Conservation (phyloP, 352 stramenopile species). For the Globisporangium parvum region DNA sequence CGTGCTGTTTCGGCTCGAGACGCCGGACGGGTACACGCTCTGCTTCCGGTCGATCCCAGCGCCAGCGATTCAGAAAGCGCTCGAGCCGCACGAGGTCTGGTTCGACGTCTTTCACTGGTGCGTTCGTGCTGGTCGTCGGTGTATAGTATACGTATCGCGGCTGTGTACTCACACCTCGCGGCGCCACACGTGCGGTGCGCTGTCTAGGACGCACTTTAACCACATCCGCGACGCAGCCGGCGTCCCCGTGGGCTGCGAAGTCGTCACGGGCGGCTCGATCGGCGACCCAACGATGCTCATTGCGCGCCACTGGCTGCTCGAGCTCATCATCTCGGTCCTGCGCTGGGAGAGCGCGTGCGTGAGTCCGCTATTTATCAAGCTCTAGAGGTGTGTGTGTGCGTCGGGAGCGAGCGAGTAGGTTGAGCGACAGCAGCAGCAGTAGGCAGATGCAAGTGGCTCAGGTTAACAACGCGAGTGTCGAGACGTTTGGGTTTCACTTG, state of each 20-base stretch:
- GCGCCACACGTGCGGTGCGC: background rate
- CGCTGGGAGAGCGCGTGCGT: slow-evolving; percentile 51
- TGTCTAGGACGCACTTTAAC: slow-evolving; percentile 45
- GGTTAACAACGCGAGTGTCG: too few species aligned
- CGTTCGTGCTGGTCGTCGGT: background rate
- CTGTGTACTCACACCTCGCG: background rate
- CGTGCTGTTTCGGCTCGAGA: slow-evolving; percentile 58
- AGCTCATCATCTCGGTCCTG: slow-evolving; percentile 57
- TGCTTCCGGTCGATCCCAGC: slow-evolving; percentile 55
- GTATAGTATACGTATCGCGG: background rate
- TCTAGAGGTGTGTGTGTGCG: background rate
- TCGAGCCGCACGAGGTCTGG: slow-evolving; percentile 46
- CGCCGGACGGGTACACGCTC: slow-evolving; percentile 41
- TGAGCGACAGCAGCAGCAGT: background rate
- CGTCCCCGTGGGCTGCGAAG: slow-evolving; percentile 32
- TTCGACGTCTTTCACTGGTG: slow-evolving; percentile 65
- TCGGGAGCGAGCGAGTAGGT: background rate
- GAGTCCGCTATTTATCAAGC: slow-evolving; percentile 39
- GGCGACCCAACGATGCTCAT: slow-evolving; percentile 40
- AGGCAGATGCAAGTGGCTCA: too few species aligned
- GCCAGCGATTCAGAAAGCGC: slow-evolving; percentile 32
- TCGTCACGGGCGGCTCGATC: slow-evolving; percentile 49
- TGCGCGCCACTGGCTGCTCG: slow-evolving; percentile 57
- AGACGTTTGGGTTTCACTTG: too few species aligned
- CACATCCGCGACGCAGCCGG: slow-evolving; percentile 34